phyloP scores from a whole-genome alignment of 2,329 filamentous ascomycete genomes.

The Botrytis porri region DNA sequence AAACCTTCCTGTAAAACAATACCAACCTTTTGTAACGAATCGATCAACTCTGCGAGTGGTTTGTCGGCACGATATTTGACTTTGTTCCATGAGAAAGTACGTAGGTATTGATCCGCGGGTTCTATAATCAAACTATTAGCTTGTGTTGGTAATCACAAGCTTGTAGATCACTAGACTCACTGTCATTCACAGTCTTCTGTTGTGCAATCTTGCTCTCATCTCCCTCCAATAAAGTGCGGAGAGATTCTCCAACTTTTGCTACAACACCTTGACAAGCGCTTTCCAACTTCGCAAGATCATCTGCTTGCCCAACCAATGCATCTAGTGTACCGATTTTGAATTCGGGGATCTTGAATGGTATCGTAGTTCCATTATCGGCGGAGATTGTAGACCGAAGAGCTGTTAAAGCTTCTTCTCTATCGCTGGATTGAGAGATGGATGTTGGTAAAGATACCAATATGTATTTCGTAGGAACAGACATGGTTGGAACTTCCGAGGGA shows the following conservation, averaged over 20 bases:
- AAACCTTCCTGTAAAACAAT: neutral
- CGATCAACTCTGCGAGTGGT: conserved; percentile 80
- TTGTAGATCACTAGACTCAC: conserved; percentile 50
- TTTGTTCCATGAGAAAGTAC: conserved; percentile 92
- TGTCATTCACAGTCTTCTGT: conserved; percentile 76
- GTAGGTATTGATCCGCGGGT: conserved; percentile 91
- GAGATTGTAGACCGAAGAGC: conserved; percentile 70
- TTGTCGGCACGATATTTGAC: conserved; percentile 95
- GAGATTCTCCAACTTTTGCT: conserved; percentile 61
- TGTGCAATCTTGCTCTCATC: conserved; percentile 61
- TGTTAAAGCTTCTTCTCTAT: conserved; percentile 77
- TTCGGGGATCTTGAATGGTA: conserved; percentile 78
- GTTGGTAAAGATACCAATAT: conserved; percentile 86
- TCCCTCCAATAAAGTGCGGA: conserved; percentile 37
- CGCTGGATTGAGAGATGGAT: conserved; percentile 76
- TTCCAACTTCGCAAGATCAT: conserved; percentile 89
- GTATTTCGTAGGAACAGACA: conserved; percentile 56
- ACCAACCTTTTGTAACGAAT: conserved; percentile 78
- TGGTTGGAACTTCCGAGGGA: conserved; percentile 22
- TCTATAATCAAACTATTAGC: conserved; percentile 51
- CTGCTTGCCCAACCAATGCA: conserved; percentile 90
- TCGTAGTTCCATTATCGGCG: conserved; percentile 70
- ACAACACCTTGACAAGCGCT: conserved; percentile 76
- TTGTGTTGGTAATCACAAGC: neutral
- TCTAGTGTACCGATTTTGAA: conserved; percentile 99